Evolutionary conservation across 768 basidiomycete species (phyloP).

Genomic region (Lentinula aciculospora): DNA sequence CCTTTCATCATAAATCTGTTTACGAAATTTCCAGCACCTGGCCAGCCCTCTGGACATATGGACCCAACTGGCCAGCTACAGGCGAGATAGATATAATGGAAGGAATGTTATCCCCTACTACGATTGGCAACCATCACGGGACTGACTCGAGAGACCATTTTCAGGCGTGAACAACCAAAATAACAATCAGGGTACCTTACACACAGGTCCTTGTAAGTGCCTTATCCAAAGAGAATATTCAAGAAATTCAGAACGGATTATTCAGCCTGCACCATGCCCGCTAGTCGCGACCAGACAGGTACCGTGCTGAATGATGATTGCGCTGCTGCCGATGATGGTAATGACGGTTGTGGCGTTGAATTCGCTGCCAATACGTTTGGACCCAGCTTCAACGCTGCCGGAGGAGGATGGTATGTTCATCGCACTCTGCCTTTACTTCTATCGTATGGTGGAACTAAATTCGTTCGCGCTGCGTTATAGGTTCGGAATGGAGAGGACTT

Average conservation of each 20-base stretch:
- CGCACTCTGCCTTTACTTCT: not conserved
- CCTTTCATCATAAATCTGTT: not conserved
- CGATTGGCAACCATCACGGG: not conserved
- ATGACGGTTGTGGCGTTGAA: constrained; percentile 54
- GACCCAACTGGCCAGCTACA: constrained; percentile 41
- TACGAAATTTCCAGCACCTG: constrained; percentile 18
- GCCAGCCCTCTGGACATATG: constrained; percentile 31
- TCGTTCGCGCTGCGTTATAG: constrained; percentile 20
- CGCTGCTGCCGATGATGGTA: constrained; percentile 38
- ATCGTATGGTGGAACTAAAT: not conserved
- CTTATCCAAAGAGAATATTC: not conserved
- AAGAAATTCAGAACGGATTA: constrained; percentile 1
- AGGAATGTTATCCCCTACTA: constrained; percentile 19
- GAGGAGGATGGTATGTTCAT: constrained; percentile 62
- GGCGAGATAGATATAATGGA: constrained; percentile 52
- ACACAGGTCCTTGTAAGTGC: constrained; percentile 42
- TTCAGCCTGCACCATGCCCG: constrained; percentile 48
- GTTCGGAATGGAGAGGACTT: constrained; percentile 61
- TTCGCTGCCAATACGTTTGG: constrained; percentile 45
- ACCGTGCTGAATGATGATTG: constrained; percentile 39
- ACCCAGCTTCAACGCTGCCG: constrained; percentile 48
- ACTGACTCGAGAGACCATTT: not conserved
- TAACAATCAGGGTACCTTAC: constrained; percentile 49
- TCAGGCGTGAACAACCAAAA: constrained; percentile 42
- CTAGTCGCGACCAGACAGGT: constrained; percentile 10